Evolutionary conservation across 371 early-diverging fungal species (phyloP), one percentile per base, ranked within the genome.

Genomic region (Ordospora colligata): DNA sequence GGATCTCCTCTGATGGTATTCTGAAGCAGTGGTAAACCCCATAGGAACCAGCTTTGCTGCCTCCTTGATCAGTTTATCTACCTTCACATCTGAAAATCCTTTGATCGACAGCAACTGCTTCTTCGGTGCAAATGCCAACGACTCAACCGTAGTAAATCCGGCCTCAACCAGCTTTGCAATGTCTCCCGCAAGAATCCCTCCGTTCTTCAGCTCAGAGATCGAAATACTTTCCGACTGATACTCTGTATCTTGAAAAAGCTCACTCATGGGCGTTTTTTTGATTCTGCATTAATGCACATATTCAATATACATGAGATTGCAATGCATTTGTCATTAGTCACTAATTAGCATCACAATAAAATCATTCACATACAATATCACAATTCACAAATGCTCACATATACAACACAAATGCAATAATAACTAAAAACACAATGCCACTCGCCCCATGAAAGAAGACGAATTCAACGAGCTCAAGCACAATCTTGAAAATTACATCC

Each of bases 21-120:
- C 93, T 47, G 93, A 89, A 0, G 99, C 99, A 0, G 96, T 93
- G 5, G 91, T 91, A 84, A 98, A 98, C 3, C 96, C 96, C 89
- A 96, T 89, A 4, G 94, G 93, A 5, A 97, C 91, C 7, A 94
- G 81, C 82, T 92, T 94, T 9, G 90, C 85, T 27, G 96, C 96
- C 88, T 96, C 97, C 32, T 88, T 85, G 21, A 96, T 80, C n/a
- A 98, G 87, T 80, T 95, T 94, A 79, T 97, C 97, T 7, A 93
- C 96, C 81, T 98, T 98, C 37, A 90, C 89, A 83, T 98, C 99
- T 0, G 94, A 92, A 78, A 97, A 91, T 54, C 99, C 99, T 84
- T 96, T 96, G 80, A 98, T 91, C 11, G 87, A 83, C 10, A 95
- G 82, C 14, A 98, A 85, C 49, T 87, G 83, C 84, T 95, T 95